Conservation (phyloP, 306 rosid genomes). For the Oemleria cerasiformis region DNA sequence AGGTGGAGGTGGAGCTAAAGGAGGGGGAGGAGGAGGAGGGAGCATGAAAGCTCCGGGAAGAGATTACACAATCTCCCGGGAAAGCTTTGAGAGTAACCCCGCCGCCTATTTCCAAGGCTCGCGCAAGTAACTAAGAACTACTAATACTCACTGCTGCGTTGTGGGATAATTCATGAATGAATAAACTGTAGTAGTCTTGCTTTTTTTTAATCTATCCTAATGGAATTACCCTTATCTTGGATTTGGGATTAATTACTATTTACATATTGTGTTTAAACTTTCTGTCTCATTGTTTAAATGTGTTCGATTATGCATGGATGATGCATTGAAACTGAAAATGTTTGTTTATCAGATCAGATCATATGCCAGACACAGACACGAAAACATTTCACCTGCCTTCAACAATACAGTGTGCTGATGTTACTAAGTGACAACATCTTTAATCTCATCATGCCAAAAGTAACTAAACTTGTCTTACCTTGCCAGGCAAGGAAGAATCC, state of each 20-base stretch:
- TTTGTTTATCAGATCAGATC: no score
- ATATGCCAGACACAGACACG: no score
- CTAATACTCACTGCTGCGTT: not conserved
- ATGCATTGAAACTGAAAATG: no score
- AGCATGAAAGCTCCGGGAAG: conserved; percentile 1
- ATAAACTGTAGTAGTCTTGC: not conserved
- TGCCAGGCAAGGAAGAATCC: no score
- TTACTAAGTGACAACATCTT: no score
- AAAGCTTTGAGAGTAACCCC: not conserved
- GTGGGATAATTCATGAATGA: not conserved
- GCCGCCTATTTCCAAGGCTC: not conserved
- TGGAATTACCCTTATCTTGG: not conserved
- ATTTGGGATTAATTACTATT: not conserved
- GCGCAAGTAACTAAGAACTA: not conserved
- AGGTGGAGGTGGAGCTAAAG: no score
- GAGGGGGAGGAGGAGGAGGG: not conserved
- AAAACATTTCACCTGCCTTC: no score
- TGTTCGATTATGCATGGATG: not conserved
- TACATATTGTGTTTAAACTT: not conserved
- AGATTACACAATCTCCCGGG: not conserved
- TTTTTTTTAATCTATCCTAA: not conserved
- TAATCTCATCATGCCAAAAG: no score
- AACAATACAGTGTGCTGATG: no score
- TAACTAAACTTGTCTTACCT: no score
- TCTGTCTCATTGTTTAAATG: not conserved